Evolutionary conservation across 139 green algal genomes (phyloP), one percentile per base, ranked within the genome.

Genomic region (Coelastrella sp.): DNA sequence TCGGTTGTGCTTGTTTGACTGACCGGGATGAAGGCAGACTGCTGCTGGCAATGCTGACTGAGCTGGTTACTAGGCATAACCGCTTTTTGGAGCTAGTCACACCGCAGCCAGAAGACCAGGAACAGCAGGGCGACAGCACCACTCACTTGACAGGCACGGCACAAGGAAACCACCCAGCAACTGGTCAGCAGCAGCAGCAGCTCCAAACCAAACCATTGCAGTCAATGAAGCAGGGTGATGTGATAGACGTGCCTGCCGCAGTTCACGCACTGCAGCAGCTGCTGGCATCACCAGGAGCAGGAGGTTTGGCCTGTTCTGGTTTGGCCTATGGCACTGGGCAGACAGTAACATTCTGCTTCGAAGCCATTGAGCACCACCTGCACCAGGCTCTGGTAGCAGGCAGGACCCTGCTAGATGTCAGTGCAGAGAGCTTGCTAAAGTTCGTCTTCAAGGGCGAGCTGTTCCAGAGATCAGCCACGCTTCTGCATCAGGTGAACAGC

Each of bases 261-360:
- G 19, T 84, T 4, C 78, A 84, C 54, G 11, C 65, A 54, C 56
- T 84, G 78, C 78, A 84, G 78, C 78, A 84, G 54, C 78, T 66
- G 56, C 57, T 84, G 17, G 47, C 78, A n/a, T 71, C 14, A 5
- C 54, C 78, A 54, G 78, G 78, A 16, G 22, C 23, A 14, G 8
- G 14, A 54, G 60, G 78, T 10, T 13, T 84, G 47, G 78, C 78
- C 5, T 84, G 56, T 5, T 5, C 78, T 71, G 78, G 78, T 13
- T 20, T 84, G 56, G 54, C 65, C 11, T 84, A 84, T 68, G 78
- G 56, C 11, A 20, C 54, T 71, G 78, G 78, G 6, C 78, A 84
- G n/a, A 32, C 56, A 20, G 5, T 84, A 4, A 32, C 5, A 6
- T 84, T 71, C 23, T 14, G 66, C 16, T 54, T 84, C 11, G 78